phyloP scores from a whole-genome alignment of 2,329 filamentous ascomycete genomes.

The Atkinsonella texensis region DNA sequence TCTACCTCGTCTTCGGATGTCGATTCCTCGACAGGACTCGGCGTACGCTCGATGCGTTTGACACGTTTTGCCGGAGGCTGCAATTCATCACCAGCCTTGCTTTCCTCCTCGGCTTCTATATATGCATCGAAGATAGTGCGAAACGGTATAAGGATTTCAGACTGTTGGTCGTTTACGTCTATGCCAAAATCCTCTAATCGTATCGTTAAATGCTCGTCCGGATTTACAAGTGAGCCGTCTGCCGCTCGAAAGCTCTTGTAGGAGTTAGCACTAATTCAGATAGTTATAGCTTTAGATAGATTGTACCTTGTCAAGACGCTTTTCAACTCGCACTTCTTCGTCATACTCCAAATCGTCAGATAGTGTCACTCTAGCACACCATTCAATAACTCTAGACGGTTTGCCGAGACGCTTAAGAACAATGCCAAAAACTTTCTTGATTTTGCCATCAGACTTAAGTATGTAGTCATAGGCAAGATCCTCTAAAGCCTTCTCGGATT shows the following conservation, averaged over 20 bases:
- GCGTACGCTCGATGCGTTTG: not conserved
- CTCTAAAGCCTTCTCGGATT: not conserved
- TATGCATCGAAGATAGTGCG: not conserved
- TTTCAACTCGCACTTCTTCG: constrained; percentile 3
- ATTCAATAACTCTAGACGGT: constrained; percentile 1
- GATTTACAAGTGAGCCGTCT: constrained; percentile 1
- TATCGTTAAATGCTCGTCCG: not conserved
- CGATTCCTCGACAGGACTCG: not conserved
- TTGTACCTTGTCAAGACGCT: not conserved
- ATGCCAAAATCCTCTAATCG: not conserved
- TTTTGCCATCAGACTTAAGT: not conserved
- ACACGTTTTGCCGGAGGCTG: not conserved
- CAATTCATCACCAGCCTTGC: not conserved
- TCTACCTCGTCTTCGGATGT: not conserved
- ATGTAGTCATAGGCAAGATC: constrained; percentile 2
- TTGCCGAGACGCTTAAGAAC: not conserved
- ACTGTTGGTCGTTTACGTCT: not conserved
- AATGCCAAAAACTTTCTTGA: constrained; percentile 2
- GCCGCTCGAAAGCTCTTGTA: not conserved
- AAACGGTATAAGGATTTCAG: not conserved
- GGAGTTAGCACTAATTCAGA: not conserved
- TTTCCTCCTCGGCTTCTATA: not conserved
- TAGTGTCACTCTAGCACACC: not conserved
- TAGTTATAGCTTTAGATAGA: not conserved
- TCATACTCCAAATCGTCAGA: constrained; percentile 1